These are phyloP conservation scores for Juncus inflexus DNA, from an alignment of 176 grass and related monocot genomes.

Conservation along the genomic window DNA sequence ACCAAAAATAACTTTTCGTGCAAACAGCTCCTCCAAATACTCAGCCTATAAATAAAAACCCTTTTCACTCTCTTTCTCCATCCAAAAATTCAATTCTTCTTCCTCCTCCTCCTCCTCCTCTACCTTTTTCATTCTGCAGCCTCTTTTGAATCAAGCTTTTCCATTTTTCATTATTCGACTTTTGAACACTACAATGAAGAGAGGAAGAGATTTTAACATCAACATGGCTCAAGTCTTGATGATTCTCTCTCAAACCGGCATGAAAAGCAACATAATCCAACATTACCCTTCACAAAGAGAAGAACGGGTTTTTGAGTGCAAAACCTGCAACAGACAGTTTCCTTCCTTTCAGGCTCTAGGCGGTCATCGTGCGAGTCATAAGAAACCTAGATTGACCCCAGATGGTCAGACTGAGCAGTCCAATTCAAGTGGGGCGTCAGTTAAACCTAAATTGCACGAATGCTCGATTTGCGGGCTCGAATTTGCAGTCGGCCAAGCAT, in stretches of 20 bases:
- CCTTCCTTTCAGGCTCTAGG: slow-evolving; percentile 94
- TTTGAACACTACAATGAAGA: slow-evolving; percentile 32
- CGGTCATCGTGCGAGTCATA: slow-evolving; percentile 94
- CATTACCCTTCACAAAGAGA: not conserved
- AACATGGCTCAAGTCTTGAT: slow-evolving; percentile 63
- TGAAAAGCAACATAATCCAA: not conserved
- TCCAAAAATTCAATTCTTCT: not conserved
- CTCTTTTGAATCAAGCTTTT: not conserved
- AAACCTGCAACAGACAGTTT: slow-evolving; percentile 82
- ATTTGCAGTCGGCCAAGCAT: slow-evolving; percentile 86
- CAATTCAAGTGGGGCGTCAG: slow-evolving; percentile 4
- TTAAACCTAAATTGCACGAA: slow-evolving; percentile 73
- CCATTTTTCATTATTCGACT: not conserved
- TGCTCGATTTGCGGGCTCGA: slow-evolving; percentile 95
- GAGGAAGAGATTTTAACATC: slow-evolving; percentile 43
- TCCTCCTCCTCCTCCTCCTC: not conserved
- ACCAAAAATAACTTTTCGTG: no score
- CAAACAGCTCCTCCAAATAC: no score
- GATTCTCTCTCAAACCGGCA: slow-evolving; percentile 46
- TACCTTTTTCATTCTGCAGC: not conserved
- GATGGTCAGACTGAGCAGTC: not conserved
- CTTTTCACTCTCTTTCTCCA: no score
- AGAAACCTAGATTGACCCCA: slow-evolving; percentile 52
- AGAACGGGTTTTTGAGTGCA: slow-evolving; percentile 79
- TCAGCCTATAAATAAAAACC: no score